Conservation (phyloP, 2,329 filamentous ascomycete species). For the Rosellinia necatrix region DNA sequence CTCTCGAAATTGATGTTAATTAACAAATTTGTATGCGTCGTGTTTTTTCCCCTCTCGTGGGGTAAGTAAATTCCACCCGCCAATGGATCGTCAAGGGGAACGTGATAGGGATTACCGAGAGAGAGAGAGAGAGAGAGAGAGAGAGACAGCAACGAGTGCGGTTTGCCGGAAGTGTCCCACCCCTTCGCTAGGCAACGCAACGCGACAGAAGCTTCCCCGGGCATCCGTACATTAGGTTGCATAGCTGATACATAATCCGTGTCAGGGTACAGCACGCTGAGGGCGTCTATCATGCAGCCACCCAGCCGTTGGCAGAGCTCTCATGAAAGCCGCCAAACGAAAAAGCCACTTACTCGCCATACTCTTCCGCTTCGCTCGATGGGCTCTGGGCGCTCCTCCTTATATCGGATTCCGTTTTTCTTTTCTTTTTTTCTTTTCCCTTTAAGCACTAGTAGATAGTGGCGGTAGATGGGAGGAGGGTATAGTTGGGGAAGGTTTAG, state of each 20-base stretch:
- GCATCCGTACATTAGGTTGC: slow-evolving; percentile 13
- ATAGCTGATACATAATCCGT: neutral
- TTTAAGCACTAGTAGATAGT: neutral
- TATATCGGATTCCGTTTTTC: too few relatives aligned
- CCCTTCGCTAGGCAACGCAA: slow-evolving; percentile 18
- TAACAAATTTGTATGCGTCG: too few relatives aligned
- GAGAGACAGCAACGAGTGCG: too few relatives aligned
- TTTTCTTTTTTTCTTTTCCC: too few relatives aligned
- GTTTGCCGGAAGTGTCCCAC: slow-evolving; percentile 20
- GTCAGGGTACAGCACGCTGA: slow-evolving; percentile 10
- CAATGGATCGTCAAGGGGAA: too few relatives aligned
- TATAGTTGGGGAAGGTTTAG: slow-evolving; percentile 7
- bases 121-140: too few relatives aligned
- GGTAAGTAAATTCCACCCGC: slow-evolving; percentile 1
- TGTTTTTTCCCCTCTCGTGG: too few relatives aligned
- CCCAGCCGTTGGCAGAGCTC: slow-evolving; percentile 4
- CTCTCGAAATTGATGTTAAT: too few relatives aligned
- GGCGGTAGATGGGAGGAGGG: neutral
- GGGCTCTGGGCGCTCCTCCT: neutral
- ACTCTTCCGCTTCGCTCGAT: neutral
- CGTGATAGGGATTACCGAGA: too few relatives aligned
- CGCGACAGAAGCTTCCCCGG: slow-evolving; percentile 1
- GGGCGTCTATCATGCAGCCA: slow-evolving; percentile 13
- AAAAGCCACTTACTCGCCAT: too few relatives aligned
- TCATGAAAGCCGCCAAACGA: too few relatives aligned